Conservation (phyloP, 495 filamentous ascomycete genomes). For the Aspergillus kassunensis region DNA sequence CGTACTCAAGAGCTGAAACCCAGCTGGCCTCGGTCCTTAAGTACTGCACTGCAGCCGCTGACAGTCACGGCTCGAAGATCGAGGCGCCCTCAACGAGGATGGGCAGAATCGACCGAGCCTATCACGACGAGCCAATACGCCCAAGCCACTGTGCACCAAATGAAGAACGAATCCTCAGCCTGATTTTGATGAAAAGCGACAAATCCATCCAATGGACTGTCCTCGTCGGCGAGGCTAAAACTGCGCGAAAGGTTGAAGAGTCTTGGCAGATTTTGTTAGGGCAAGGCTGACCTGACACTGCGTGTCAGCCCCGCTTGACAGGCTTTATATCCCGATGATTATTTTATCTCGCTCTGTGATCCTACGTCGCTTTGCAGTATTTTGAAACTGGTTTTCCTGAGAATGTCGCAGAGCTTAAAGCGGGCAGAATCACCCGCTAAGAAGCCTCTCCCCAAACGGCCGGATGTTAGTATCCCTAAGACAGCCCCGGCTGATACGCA, state of each 20-base stretch:
- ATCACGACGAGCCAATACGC: background rate
- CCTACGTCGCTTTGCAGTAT: background rate
- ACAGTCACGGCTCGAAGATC: too few relatives aligned
- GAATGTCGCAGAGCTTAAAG: background rate
- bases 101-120: background rate
- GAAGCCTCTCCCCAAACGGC: background rate
- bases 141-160: background rate
- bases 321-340: background rate
- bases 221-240: background rate
- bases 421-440: background rate
- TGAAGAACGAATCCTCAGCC: background rate
- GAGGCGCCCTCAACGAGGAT: background rate
- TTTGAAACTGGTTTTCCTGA: background rate
- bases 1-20: too few relatives aligned
- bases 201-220: background rate
- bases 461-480: background rate
- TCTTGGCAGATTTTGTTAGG: background rate
- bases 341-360: too few relatives aligned
- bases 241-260: slow-evolving; percentile 2
- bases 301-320: background rate
- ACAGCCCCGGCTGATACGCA: background rate
- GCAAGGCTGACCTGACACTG: background rate
- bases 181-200: background rate
- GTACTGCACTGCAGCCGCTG: background rate
- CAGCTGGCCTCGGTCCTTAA: background rate